These are phyloP conservation scores for Eurotiales sp. DNA, from an alignment of 2,329 filamentous ascomycete genomes.

Conservation along the genomic window DNA sequence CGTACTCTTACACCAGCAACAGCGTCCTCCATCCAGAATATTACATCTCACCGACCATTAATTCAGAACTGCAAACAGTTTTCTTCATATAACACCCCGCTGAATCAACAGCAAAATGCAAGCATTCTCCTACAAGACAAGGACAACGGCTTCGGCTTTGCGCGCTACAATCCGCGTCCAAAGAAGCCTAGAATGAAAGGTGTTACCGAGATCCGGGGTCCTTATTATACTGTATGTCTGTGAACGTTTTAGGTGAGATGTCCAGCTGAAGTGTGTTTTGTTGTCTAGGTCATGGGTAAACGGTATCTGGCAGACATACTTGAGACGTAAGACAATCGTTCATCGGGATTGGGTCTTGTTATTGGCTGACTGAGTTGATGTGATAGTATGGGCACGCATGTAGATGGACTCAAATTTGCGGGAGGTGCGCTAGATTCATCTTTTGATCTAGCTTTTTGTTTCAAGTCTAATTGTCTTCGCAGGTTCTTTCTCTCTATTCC, in stretches of 20 bases:
- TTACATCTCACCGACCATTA: not conserved
- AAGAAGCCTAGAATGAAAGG: slow-evolving; percentile 48
- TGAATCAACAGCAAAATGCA: not conserved
- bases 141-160: slow-evolving; percentile 49
- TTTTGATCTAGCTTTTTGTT: too few species aligned
- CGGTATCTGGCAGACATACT: slow-evolving; percentile 51
- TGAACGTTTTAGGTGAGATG: too few species aligned
- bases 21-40: not conserved
- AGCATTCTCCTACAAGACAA: slow-evolving; percentile 47
- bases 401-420: slow-evolving; percentile 55
- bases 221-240: slow-evolving; percentile 48
- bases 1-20: not conserved
- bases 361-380: not conserved
- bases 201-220: slow-evolving; percentile 55
- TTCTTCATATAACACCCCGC: not conserved
- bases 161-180: slow-evolving; percentile 47
- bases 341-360: not conserved
- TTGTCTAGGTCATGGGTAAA: slow-evolving; percentile 46
- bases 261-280: not conserved
- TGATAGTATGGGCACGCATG: slow-evolving; percentile 50
- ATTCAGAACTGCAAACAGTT: not conserved
- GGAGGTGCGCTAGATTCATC: slow-evolving; percentile 37
- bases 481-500: slow-evolving; percentile 51
- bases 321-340: slow-evolving; percentile 41
- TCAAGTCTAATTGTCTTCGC: too few species aligned